Base-by-base conservation (phyloP, 2,329 filamentous ascomycete species). In the Aspergillus luchuensis region DNA sequence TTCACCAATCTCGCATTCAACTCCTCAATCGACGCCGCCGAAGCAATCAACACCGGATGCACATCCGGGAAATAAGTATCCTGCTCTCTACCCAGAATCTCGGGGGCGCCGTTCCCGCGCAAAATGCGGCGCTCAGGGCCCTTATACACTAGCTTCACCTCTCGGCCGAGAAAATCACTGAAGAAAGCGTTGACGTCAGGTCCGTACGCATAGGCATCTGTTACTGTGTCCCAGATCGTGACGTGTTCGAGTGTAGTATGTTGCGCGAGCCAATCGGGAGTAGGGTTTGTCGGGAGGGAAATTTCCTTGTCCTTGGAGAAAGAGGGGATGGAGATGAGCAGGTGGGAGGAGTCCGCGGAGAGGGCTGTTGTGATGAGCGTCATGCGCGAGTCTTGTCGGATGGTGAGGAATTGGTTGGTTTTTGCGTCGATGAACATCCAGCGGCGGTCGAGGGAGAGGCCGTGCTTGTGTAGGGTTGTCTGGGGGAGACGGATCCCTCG, bases 381-480 rank as follows among this genome's bases (percentile, higher is more conserved):
- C 85, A 89, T 88, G 41, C 80, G 76, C 4, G 85, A 79, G 61
- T 85, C 82, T 58, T 84, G 78, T 13, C 87, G 84, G 68, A 89
- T 89, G 2, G 87, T 89, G 56, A 88, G 72, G 70, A 89, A 89
- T 58, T 85, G 80, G 53, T 79, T 74, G 4, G 77, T 78, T 15
- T 80, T 75, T 2, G 81, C 79, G 36, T 84, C 80, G 51, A 88
- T 80, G 72, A 89, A 86, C 87, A 89, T 89, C 86, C 87, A 89
- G 64, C 85, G 82, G 6, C 87, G 79, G 70, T 89, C 87, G 11
- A 89, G 77, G 48, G 86, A 84, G 10, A 89, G 79, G 0, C 87
- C 87, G 3, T 84, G 82, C 49, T 79, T 80, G 36, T 82, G 77
- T 1, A 89, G 76, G 4, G 75, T 78, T 2, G 84, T 80, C 2